phyloP scores from a whole-genome alignment of 305 asterid genomes.

The Fraxinus ornus region DNA sequence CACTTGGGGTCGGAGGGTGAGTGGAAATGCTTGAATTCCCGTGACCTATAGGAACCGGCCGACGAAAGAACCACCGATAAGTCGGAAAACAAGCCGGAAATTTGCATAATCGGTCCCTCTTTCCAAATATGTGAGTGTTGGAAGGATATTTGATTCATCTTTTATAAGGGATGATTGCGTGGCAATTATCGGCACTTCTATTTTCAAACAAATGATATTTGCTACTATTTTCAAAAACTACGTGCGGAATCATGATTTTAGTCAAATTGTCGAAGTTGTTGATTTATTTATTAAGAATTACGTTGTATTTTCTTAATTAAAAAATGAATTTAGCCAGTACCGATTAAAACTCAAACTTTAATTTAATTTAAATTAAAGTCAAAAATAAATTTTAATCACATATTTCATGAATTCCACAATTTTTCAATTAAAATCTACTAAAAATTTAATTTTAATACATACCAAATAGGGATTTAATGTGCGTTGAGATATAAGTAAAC shows the following conservation, averaged over 20 bases:
- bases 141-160: background rate
- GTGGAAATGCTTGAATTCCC: slow-evolving; percentile 41
- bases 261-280: background rate
- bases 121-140: background rate
- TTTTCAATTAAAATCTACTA: background rate
- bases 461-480: background rate
- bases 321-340: background rate
- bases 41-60: slow-evolving; percentile 42
- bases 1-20: slow-evolving; percentile 42
- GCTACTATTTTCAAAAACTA: background rate
- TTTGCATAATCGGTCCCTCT: slow-evolving; percentile 36
- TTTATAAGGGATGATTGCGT: background rate
- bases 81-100: slow-evolving; percentile 56
- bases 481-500: background rate
- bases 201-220: background rate
- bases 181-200: background rate
- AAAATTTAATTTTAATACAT: background rate
- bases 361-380: background rate
- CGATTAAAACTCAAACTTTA: background rate
- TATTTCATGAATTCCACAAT: no score
- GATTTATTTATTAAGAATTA: background rate
- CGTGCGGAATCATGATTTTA: background rate
- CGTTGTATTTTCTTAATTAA: background rate
- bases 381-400: no score
- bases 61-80: slow-evolving; percentile 48